Evolutionary conservation across 306 rosid genomes (phyloP).

Genomic region (Vicia villosa): DNA sequence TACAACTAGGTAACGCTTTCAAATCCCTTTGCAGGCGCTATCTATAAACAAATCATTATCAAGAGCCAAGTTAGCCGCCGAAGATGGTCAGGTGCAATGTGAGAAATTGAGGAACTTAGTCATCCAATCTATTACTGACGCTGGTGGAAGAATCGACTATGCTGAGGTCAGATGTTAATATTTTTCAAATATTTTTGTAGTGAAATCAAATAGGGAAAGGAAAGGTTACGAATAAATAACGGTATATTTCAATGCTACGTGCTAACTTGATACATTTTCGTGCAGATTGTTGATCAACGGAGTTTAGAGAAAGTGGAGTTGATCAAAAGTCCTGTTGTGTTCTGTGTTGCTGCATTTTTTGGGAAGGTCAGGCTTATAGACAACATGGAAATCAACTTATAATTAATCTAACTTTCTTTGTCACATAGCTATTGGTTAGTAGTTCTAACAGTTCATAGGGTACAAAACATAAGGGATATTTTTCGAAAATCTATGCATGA

Average conservation of each 20-base stretch:
- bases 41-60: conserved; percentile 75
- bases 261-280: conserved; percentile 26
- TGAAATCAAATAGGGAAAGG: conserved; percentile 12
- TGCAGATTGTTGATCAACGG: conserved; percentile 80
- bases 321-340: conserved; percentile 70
- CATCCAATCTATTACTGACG: conserved; percentile 54
- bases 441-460: background rate
- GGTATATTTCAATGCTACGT: conserved; percentile 24
- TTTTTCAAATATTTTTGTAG: no score
- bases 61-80: conserved; percentile 63
- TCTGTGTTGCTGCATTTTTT: conserved; percentile 87
- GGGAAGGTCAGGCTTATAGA: conserved; percentile 81
- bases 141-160: conserved; percentile 87
- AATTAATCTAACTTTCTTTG: conserved; percentile 16
- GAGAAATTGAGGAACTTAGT: conserved; percentile 54
- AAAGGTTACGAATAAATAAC: conserved; percentile 3
- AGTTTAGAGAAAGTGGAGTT: conserved; percentile 60
- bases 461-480: background rate
- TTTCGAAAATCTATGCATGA: background rate
- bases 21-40: conserved; percentile 59
- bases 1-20: conserved; percentile 13
- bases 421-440: conserved; percentile 13
- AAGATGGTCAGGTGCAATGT: conserved; percentile 61
- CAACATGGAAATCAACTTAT: conserved; percentile 70
- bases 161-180: conserved; percentile 63